Base-by-base conservation (phyloP, 1,139 yeast species). In the Hanseniaspora gamundiae region DNA sequence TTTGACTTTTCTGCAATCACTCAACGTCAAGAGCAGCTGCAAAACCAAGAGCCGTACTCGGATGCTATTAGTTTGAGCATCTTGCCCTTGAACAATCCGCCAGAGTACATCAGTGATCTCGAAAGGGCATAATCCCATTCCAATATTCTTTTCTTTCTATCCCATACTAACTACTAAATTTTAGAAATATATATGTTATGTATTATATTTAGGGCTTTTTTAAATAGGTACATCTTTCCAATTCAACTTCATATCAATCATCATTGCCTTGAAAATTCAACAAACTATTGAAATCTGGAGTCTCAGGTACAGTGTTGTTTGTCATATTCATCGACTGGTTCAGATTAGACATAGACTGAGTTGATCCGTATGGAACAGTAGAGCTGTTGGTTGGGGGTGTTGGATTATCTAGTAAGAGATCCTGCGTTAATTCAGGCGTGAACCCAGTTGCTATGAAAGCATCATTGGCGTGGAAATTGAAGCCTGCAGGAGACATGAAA, bases 81-180 rank as follows among this genome's bases (percentile, higher is more conserved):
- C 22, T 36, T 44, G 30, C 43, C 44, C 4, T 44, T 44, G 13
- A 26, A 38, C 2, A 24, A 41, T 7, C 47, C 47, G 3, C 47
- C 47, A 16, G 44, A 44, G 17, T 44, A 44, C 27, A 19, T 36
- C 6, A 44, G 47, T 29, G 47, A 44, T n/a, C 38, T 21, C 14
- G 29, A 36, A 6, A 21, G 29, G 13, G 20, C 13, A 5, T 22
- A 24, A 30, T n/a, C 14, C n/a, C n/a, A n/a, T n/a, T n/a, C n/a
- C n/a, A n/a, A n/a, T n/a, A n/a, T n/a, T n/a, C n/a, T n/a, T 29
- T 29, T 29, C 13, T 6, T n/a, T n/a, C 17, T n/a, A 29, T 13
- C 14, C 33, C 14, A 29, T n/a, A 29, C 33, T 29, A 5, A 24
- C 26, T 24, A 24, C 9, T n/a, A n/a, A n/a, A n/a, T n/a, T n/a